These are phyloP conservation scores for Aspergillus niger DNA, from an alignment of 2,329 filamentous ascomycete species.

Conservation along the genomic window DNA sequence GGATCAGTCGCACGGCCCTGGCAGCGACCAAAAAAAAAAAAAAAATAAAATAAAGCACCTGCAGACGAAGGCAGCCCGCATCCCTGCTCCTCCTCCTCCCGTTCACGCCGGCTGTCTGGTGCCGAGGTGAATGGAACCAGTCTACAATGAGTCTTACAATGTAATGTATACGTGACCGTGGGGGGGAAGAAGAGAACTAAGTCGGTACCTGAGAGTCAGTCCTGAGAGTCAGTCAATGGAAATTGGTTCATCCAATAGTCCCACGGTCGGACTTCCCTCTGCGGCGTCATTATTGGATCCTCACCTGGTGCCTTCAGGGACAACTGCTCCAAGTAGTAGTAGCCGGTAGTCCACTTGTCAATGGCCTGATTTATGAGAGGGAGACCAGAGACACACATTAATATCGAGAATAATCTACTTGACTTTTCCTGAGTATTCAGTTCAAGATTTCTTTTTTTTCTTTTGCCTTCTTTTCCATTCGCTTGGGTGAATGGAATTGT, in stretches of 20 bases:
- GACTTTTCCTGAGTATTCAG: background rate
- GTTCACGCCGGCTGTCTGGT: too few species aligned
- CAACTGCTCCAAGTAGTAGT: background rate
- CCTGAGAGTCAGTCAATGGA: too few species aligned
- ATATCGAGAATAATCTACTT: background rate
- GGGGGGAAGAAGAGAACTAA: too few species aligned
- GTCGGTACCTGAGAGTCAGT: too few species aligned
- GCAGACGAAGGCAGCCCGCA: too few species aligned
- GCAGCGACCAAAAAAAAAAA: too few species aligned
- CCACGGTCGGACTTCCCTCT: background rate
- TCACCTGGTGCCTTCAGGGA: background rate
- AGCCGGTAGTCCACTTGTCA: background rate
- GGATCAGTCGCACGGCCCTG: too few species aligned
- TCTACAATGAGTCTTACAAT: too few species aligned
- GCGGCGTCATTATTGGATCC: background rate
- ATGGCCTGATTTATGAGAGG: background rate
- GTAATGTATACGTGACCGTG: too few species aligned
- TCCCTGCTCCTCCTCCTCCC: too few species aligned
- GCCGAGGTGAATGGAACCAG: too few species aligned
- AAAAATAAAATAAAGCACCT: too few species aligned
- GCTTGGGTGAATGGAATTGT: constrained; percentile 10
- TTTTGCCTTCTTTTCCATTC: background rate
- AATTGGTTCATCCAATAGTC: constrained; percentile 1
- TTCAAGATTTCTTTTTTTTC: constrained; percentile 3
- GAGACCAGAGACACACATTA: background rate